phyloP scores from a whole-genome alignment of 2,329 filamentous ascomycete genomes.

The Alternaria sp. region DNA sequence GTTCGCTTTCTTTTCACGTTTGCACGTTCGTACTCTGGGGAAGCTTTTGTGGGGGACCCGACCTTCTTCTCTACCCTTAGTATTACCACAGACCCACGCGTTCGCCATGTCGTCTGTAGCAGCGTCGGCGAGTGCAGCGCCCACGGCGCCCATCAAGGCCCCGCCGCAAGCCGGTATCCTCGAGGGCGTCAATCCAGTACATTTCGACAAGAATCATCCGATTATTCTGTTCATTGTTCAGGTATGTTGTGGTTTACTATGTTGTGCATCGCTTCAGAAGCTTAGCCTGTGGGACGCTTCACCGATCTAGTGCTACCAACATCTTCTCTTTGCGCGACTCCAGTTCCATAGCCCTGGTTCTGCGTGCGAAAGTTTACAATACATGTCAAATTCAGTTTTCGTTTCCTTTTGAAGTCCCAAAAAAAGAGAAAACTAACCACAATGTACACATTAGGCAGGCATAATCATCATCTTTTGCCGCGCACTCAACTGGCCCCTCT shows the following conservation, averaged over 20 bases:
- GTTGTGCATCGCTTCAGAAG: not conserved
- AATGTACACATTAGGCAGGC: conserved; percentile 60
- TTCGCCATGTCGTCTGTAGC: conserved; percentile 38
- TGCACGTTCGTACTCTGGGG: not conserved
- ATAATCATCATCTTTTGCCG: conserved; percentile 81
- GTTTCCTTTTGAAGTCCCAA: not conserved
- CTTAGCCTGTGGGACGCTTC: not conserved
- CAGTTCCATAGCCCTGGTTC: not conserved
- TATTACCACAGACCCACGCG: conserved; percentile 4
- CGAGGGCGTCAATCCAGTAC: conserved; percentile 73
- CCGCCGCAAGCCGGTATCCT: conserved; percentile 73
- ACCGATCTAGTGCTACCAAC: not conserved
- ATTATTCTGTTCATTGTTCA: conserved; percentile 81
- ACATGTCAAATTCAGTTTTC: not conserved
- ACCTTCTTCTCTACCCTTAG: not conserved
- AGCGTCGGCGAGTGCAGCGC: conserved; percentile 28
- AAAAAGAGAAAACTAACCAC: not conserved
- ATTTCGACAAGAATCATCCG: conserved; percentile 75
- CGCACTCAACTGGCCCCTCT: conserved; percentile 77
- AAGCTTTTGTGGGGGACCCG: not conserved
- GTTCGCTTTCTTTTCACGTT: not conserved
- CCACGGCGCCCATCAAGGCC: conserved; percentile 34
- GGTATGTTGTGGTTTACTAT: conserved; percentile 52
- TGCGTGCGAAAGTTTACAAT: not conserved
- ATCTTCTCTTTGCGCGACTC: not conserved